Evolutionary conservation across 805 yeast species (phyloP), one percentile per base, ranked within the genome.

Genomic region (Suhomyces sp.): DNA sequence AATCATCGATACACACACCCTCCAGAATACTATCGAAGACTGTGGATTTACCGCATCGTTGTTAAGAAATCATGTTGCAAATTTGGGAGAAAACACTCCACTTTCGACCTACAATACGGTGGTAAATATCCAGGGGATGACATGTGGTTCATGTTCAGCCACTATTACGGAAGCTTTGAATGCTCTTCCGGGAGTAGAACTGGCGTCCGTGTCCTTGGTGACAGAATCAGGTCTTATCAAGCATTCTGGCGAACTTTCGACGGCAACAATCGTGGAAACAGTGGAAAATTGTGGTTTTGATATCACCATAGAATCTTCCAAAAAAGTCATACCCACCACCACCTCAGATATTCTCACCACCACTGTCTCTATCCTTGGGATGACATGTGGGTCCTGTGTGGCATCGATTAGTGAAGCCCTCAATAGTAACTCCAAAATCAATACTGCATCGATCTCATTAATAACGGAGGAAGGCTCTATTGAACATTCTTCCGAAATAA

Each of bases 121-220:
- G 3, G 33, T 53, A 9, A 28, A 28, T 4, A 63, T 83, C 1
- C 57, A 63, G 11, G 97, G 97, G 2, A 91, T 90, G 97, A 90
- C 98, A 2, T 91, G 97, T 53, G 82, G 93, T 2, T 75, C 95
- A 1, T 91, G 98, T 54, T 73, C 84, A 0, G 70, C 81, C 2
- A 66, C 93, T 0, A 76, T 91, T 14, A 75, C 81, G 0, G 59
- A 63, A 17, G 80, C 80, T 1, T 50, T 87, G 18, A 60, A 68
- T 36, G 51, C 51, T 0, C 36, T 76, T 6, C 60, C 63, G 0
- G 84, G 83, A 1, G 83, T 87, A 2, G 31, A 49, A 1, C 51
- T 58, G 4, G 86, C 72, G 0, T 68, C 73, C 3, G 86, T 90
- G 1, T 83, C 96, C 1, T 69, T 87, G 19, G 62, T 86, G 3